Evolutionary conservation across 2,329 filamentous ascomycete species (phyloP).

Genomic region (Polychaeton citri): DNA sequence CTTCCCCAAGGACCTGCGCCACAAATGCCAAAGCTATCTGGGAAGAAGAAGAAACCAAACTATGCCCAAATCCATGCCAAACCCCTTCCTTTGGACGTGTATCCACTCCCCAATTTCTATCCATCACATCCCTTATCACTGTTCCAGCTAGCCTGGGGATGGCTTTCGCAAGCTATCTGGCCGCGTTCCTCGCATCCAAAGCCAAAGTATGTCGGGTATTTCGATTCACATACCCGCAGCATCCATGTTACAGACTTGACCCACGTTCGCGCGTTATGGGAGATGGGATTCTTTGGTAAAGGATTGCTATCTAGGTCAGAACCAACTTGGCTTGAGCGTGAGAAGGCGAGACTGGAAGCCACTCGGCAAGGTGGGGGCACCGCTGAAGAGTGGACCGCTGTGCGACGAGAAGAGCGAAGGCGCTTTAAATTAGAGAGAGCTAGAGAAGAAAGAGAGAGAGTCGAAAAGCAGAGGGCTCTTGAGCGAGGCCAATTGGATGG

Average conservation of each 20-base stretch:
- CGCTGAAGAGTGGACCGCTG: constrained; percentile 67
- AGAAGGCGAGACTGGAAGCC: constrained; percentile 53
- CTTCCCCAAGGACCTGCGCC: no score
- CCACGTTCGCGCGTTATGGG: constrained; percentile 75
- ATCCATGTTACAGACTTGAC: constrained; percentile 68
- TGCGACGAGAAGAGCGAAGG: constrained; percentile 65
- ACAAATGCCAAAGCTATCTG: no score
- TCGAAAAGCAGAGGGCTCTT: constrained; percentile 52
- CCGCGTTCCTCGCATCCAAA: constrained; percentile 52
- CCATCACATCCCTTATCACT: constrained; percentile 86
- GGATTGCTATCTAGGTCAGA: constrained; percentile 87
- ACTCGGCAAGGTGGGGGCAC: constrained; percentile 32
- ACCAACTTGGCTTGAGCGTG: constrained; percentile 78
- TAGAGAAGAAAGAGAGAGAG: constrained; percentile 70
- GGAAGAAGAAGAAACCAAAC: constrained; percentile 36
- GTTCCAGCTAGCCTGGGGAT: constrained; percentile 64
- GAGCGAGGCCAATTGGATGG: constrained; percentile 39
- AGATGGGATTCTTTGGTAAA: constrained; percentile 95
- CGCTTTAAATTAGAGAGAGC: constrained; percentile 85
- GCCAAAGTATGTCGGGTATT: constrained; percentile 57
- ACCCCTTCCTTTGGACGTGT: constrained; percentile 65
- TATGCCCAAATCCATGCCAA: constrained; percentile 69
- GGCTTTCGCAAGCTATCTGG: constrained; percentile 57
- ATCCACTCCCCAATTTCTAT: constrained; percentile 76
- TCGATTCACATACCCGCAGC: constrained; percentile 69